Conservation (phyloP, 106 monocot species). For the Ottelia alismoides region DNA sequence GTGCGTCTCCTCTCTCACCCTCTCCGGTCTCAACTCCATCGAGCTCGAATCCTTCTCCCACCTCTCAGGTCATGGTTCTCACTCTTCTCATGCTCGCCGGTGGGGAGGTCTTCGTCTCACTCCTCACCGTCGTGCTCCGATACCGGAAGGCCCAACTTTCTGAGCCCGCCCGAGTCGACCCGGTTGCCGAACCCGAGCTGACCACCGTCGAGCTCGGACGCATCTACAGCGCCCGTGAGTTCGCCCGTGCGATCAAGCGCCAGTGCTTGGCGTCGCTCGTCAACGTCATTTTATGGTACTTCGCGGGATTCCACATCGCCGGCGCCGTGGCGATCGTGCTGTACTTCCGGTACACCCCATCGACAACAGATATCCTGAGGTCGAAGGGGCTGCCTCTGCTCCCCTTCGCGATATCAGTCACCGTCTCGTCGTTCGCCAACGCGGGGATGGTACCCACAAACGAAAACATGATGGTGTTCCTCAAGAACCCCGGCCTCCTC, state of each 20-base stretch:
- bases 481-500: slow-evolving; percentile 20
- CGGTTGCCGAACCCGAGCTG: too few species aligned
- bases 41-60: slow-evolving; percentile 35
- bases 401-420: slow-evolving; percentile 25
- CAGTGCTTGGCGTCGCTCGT: neutral
- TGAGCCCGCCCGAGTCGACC: too few species aligned
- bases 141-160: too few species aligned
- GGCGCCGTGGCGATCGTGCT: slow-evolving; percentile 16
- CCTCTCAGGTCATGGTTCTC: slow-evolving; percentile 25
- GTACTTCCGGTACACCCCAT: slow-evolving; percentile 18
- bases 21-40: slow-evolving; percentile 23
- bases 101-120: slow-evolving; percentile 27
- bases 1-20: slow-evolving; percentile 30
- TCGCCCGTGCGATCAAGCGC: neutral
- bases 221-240: too few species aligned
- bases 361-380: neutral
- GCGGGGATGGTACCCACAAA: slow-evolving; percentile 46
- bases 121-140: slow-evolving; percentile 11
- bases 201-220: too few species aligned
- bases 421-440: slow-evolving; percentile 12
- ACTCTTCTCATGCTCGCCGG: slow-evolving; percentile 36
- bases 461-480: slow-evolving; percentile 52
- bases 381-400: slow-evolving; percentile 1
- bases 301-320: slow-evolving; percentile 7
- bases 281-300: slow-evolving; percentile 12